Evolutionary conservation across 2,329 filamentous ascomycete species (phyloP), one percentile per base, ranked within the genome.

Genomic region (Onygenales sp.): DNA sequence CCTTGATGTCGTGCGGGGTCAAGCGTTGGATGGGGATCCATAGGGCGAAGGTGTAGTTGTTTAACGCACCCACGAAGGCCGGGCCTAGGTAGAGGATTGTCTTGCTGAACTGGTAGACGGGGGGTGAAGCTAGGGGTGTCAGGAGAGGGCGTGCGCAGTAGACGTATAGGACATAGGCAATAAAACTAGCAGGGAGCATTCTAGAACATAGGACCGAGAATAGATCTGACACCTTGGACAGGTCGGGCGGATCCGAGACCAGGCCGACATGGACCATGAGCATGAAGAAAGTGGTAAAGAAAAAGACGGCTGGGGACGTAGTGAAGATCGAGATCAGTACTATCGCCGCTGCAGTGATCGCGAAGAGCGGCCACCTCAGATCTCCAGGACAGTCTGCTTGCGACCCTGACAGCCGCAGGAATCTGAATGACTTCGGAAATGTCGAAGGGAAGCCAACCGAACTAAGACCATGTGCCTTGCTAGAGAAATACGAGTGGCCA

Each of bases 1-100:
- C 85, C 47, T 86, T 74, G 43, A 98, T 82, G 65, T 98, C 93
- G 66, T 94, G 89, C 0, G 85, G 83, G 7, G 88, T 97, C n/a
- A 98, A 78, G 2, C 93, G 85, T 68, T 90, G 83, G 59, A 98
- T 93, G 0, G 93, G 93, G 56, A 98, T 96, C 71, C 88, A 86
- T 8, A 67, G 66, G 62, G 89, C 87, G 63, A 98, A 88, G 0
- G 93, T 97, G 70, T 96, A 94, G 70, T 97, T 97, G 64, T 92
- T 92, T 59, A 98, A 72, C 1, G 88, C 85, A 13, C 91, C 93
- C 40, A 96, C 82, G 86, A 94, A 98, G 64, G 87, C 90, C 6
- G 84, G 85, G 1, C 91, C 91, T 0, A 98, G 76, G 86, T 90
- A 97, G 32, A 97, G 77, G 2, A 97, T 70, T 0, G 89, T 88